These are phyloP conservation scores for Leptographium wingfieldii DNA, from an alignment of 2,329 filamentous ascomycete species.

Conservation along the genomic window DNA sequence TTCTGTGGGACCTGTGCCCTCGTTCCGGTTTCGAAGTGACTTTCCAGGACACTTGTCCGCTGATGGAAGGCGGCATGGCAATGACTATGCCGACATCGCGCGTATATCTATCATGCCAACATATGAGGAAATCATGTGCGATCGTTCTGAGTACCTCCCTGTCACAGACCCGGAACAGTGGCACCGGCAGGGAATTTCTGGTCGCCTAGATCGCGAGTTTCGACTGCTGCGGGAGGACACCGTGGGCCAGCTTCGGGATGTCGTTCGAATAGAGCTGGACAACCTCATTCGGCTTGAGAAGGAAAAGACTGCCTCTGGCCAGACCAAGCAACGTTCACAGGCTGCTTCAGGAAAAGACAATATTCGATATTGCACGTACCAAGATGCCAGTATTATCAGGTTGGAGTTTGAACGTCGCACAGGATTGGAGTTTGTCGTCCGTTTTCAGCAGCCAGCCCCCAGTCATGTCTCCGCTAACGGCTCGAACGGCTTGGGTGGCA, in stretches of 20 bases:
- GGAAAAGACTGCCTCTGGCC: conserved; percentile 2
- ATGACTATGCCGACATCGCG: conserved; percentile 51
- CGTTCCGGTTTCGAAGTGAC: not conserved
- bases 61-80: conserved; percentile 57
- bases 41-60: conserved; percentile 5
- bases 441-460: conserved; percentile 30
- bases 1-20: too few relatives aligned
- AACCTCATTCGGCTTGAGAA: conserved; percentile 29
- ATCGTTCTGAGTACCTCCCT: conserved; percentile 26
- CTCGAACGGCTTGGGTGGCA: too few relatives aligned
- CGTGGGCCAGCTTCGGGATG: conserved; percentile 50
- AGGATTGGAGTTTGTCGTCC: conserved; percentile 31
- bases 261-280: not conserved
- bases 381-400: conserved; percentile 17
- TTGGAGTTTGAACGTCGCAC: conserved; percentile 22
- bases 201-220: conserved; percentile 59
- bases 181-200: conserved; percentile 24
- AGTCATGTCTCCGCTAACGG: too few relatives aligned
- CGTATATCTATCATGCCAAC: conserved; percentile 54
- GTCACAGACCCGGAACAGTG: conserved; percentile 24
- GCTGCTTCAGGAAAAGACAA: not conserved
- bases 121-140: conserved; percentile 33
- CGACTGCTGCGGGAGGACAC: conserved; percentile 60
- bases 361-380: conserved; percentile 25
- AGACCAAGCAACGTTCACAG: not conserved